These are phyloP conservation scores for Trypanosoma mega DNA, from an alignment of 208 protist genomes.

Conservation along the genomic window DNA sequence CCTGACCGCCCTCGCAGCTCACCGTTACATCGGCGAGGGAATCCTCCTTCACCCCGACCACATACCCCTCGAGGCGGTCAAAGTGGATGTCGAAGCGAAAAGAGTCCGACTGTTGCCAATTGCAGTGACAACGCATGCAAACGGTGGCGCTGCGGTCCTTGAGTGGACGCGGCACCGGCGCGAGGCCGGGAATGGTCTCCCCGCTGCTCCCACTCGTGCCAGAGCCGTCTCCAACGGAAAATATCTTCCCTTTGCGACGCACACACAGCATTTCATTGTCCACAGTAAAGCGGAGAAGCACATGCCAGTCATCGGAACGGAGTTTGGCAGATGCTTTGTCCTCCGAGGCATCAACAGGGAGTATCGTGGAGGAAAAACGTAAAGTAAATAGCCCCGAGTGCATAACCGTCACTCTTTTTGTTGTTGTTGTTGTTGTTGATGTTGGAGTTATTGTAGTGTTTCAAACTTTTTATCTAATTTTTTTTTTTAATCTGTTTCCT, in stretches of 20 bases:
- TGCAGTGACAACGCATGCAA: conserved; percentile 25
- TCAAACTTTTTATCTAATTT: too few species aligned
- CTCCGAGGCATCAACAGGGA: conserved; percentile 31
- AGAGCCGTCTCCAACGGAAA: conserved; percentile 57
- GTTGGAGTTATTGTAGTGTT: too few species aligned
- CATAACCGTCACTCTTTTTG: too few species aligned
- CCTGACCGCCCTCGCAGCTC: conserved; percentile 69
- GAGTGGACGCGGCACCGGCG: conserved; percentile 51
- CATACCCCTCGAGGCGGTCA: conserved; percentile 58
- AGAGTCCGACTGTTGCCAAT: conserved; percentile 29
- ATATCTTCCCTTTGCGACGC: conserved; percentile 73
- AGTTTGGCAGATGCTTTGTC: conserved; percentile 10
- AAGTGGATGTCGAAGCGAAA: conserved; percentile 80
- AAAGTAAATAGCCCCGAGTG: conserved; percentile 82
- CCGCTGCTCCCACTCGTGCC: conserved; percentile 38
- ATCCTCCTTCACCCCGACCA: conserved; percentile 50
- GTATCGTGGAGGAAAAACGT: conserved; percentile 71
- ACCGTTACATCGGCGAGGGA: conserved; percentile 66
- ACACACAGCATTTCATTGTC: conserved; percentile 81
- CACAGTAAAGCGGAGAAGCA: conserved; percentile 75
- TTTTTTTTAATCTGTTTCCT: too few species aligned
- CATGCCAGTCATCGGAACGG: conserved; percentile 78
- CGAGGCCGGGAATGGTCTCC: conserved; percentile 60
- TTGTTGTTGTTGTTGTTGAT: too few species aligned
- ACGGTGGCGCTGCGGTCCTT: conserved; percentile 49